These are phyloP conservation scores for Rhizopogon rudus DNA, from an alignment of 768 basidiomycete genomes.

Conservation along the genomic window DNA sequence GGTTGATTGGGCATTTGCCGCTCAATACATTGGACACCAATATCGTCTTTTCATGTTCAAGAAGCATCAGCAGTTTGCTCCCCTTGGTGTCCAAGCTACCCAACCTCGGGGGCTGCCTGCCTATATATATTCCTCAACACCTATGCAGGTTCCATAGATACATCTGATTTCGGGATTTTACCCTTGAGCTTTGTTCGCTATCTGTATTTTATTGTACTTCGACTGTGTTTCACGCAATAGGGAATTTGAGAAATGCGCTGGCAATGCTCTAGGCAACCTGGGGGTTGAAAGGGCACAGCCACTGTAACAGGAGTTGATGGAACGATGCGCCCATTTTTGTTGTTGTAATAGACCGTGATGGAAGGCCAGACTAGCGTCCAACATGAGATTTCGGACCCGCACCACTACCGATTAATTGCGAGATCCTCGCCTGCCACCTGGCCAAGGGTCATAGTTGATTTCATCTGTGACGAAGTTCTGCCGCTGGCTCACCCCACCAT, in stretches of 20 bases:
- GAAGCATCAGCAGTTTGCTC: constrained; percentile 23
- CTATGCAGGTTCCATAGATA: not conserved
- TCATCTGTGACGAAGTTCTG: not conserved
- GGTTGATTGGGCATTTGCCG: constrained; percentile 22
- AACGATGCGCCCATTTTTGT: not conserved
- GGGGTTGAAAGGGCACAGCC: not conserved
- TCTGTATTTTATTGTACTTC: constrained; percentile 1
- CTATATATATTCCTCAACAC: not conserved
- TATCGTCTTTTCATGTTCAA: constrained; percentile 26
- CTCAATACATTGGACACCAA: constrained; percentile 25
- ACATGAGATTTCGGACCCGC: not conserved
- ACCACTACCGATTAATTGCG: not conserved
- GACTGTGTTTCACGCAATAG: not conserved
- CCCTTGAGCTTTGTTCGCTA: not conserved
- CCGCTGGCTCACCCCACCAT: constrained; percentile 13
- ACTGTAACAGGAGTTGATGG: not conserved
- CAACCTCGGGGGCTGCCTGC: not conserved
- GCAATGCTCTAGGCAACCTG: no score
- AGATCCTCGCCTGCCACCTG: not conserved
- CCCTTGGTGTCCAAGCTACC: constrained; percentile 5
- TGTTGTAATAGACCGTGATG: not conserved
- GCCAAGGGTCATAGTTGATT: not conserved
- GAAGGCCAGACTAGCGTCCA: not conserved
- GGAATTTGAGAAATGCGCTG: not conserved
- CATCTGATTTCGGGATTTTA: not conserved